phyloP scores from a whole-genome alignment of 2,329 filamentous ascomycete species.

The Achaetomium macrosporum region DNA sequence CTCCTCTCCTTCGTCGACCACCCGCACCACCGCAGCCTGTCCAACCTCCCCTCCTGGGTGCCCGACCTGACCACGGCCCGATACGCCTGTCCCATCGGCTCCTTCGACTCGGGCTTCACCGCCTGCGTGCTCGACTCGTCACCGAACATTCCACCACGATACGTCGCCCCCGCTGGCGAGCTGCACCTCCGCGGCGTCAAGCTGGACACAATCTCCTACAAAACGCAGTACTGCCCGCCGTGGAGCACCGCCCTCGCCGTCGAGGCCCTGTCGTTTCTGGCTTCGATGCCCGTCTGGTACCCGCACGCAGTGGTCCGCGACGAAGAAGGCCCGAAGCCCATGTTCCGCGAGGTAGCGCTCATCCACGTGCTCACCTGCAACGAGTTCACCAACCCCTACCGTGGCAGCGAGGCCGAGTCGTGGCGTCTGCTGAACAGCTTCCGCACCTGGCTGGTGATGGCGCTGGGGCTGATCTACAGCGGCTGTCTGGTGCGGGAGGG shows the following conservation, averaged over 20 bases:
- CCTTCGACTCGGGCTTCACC: neutral
- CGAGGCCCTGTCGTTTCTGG: constrained; percentile 1
- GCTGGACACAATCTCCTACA: neutral
- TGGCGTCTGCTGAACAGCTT: neutral
- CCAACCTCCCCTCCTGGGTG: constrained; percentile 10
- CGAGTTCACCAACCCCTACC: neutral
- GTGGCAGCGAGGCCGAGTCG: neutral
- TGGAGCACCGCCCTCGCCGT: neutral
- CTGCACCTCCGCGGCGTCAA: constrained; percentile 4
- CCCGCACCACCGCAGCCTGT: neutral
- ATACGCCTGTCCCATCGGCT: constrained; percentile 6
- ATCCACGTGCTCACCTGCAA: constrained; percentile 8
- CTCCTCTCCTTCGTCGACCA: constrained; percentile 8
- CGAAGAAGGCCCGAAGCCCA: neutral
- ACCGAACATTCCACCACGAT: neutral
- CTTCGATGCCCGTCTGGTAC: constrained; percentile 1
- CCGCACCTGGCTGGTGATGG: constrained; percentile 4
- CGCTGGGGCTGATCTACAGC: constrained; percentile 1
- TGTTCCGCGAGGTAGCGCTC: constrained; percentile 2
- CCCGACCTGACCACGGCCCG: constrained; percentile 7
- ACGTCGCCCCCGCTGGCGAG: neutral
- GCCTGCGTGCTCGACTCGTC: neutral
- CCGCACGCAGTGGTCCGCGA: neutral
- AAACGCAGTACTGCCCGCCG: neutral
- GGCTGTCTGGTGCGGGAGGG: neutral